These are phyloP conservation scores for Umbellularia californica DNA, from an alignment of 164 flowering plant species.

Conservation along the genomic window DNA sequence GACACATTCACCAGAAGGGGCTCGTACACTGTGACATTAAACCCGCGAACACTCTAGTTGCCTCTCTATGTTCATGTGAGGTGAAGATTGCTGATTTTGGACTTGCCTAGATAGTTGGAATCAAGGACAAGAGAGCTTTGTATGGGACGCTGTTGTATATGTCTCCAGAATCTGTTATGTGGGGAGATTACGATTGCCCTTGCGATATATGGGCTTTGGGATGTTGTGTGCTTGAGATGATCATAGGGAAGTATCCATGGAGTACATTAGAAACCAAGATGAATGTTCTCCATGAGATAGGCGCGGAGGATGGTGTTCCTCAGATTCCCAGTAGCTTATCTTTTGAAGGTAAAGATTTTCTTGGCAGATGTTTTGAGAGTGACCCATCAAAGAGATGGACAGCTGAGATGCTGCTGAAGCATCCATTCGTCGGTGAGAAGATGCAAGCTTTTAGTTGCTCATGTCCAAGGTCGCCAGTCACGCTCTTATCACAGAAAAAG, in stretches of 20 bases:
- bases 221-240: neutral
- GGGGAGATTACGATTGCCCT: neutral
- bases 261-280: no score
- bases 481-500: no score
- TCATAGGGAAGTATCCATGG: neutral
- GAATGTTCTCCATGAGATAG: neutral
- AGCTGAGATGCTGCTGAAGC: neutral
- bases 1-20: neutral
- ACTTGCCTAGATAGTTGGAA: neutral
- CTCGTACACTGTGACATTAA: neutral
- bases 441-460: no score
- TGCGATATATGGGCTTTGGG: neutral
- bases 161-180: neutral
- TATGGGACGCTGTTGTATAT: neutral
- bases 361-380: neutral
- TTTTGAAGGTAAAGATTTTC: neutral
- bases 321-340: neutral
- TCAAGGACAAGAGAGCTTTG: neutral
- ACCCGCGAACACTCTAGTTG: neutral
- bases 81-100: neutral
- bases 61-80: neutral
- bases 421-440: neutral
- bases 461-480: no score
- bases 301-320: neutral
- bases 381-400: neutral